phyloP scores from a whole-genome alignment of 495 filamentous ascomycete species.

The Penicillium salamii region DNA sequence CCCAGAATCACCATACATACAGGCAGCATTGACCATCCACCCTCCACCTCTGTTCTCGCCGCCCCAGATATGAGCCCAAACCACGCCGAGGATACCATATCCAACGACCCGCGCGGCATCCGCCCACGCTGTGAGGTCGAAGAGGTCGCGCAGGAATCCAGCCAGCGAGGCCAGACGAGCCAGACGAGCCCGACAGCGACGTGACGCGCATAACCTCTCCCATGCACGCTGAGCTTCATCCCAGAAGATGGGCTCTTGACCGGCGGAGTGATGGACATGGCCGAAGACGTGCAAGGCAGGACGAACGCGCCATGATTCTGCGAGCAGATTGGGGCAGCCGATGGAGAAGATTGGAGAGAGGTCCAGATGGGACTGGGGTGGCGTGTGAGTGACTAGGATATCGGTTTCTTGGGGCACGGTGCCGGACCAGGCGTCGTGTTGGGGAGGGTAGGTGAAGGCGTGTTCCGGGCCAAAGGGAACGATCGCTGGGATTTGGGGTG shows the following conservation, averaged over 20 bases:
- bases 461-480: conserved; percentile 53
- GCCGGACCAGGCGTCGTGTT: conserved; percentile 58
- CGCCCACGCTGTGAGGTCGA: conserved; percentile 56
- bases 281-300: conserved; percentile 86
- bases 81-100: conserved; percentile 60
- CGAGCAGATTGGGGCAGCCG: conserved; percentile 72
- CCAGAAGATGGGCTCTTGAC: conserved; percentile 68
- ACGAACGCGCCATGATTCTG: conserved; percentile 74
- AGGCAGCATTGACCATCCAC: conserved; percentile 74
- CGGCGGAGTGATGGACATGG: conserved; percentile 72
- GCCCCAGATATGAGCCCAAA: conserved; percentile 72
- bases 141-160: conserved; percentile 51
- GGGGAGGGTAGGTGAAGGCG: conserved; percentile 65
- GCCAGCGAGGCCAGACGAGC: conserved; percentile 25
- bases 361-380: conserved; percentile 71
- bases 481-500: conserved; percentile 61
- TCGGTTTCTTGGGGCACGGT: conserved; percentile 74
- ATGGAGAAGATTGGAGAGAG: conserved; percentile 51
- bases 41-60: conserved; percentile 52
- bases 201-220: conserved; percentile 55
- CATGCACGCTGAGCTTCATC: conserved; percentile 71
- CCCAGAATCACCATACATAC: conserved; percentile 66
- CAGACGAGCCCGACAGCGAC: conserved; percentile 27
- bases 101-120: conserved; percentile 58
- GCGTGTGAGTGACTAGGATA: conserved; percentile 81